phyloP scores from a whole-genome alignment of 495 filamentous ascomycete genomes.

The Durotheca rogersii region DNA sequence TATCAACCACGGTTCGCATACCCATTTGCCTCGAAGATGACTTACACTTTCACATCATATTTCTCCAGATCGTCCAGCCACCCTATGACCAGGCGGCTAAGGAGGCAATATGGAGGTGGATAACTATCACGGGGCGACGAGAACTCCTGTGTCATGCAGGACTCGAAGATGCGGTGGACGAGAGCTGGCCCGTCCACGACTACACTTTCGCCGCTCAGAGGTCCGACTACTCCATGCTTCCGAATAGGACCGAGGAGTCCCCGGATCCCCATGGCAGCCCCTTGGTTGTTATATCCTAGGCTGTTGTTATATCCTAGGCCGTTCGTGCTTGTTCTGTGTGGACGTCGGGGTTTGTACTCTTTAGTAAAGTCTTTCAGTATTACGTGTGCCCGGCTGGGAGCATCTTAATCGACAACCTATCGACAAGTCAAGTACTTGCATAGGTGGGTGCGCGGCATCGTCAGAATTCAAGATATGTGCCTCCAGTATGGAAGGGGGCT shows the following conservation, averaged over 20 bases:
- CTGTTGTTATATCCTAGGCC: background rate
- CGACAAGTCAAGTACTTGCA: no score
- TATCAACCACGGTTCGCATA: background rate
- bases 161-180: slow-evolving; percentile 66
- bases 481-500: no score
- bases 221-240: slow-evolving; percentile 54
- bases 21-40: background rate
- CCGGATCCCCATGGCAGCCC: slow-evolving; percentile 67
- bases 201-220: slow-evolving; percentile 48
- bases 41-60: slow-evolving; percentile 61
- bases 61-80: slow-evolving; percentile 59
- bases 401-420: no score
- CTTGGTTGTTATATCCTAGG: background rate
- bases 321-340: background rate
- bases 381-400: no score
- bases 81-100: slow-evolving; percentile 58
- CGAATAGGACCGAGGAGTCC: slow-evolving; percentile 58
- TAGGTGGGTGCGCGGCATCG: no score
- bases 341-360: no score
- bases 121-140: slow-evolving; percentile 43
- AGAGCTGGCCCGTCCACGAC: slow-evolving; percentile 77
- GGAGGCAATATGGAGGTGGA: slow-evolving; percentile 60
- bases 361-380: no score
- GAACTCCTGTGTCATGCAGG: slow-evolving; percentile 48
- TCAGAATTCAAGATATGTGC: no score